A percentile compares a stretch with the other conserved stretches of the same genome.
Conservation (phyloP, 352 stramenopile species). For the Globisporangium cystogenes region DNA sequence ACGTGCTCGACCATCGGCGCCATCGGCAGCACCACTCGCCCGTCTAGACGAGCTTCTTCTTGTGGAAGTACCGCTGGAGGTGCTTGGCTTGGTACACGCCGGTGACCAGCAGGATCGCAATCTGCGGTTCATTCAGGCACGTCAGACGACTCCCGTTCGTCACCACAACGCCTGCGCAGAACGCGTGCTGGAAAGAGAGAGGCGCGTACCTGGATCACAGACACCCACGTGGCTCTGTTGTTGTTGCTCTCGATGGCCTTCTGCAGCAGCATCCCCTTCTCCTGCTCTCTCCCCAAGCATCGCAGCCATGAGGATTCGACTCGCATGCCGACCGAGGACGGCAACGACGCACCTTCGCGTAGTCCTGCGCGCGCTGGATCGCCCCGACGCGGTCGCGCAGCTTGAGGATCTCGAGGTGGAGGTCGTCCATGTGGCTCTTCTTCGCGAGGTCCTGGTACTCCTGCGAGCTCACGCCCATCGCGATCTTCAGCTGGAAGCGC, state of each 20-base stretch:
- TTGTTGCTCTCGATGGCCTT: conserved; percentile 78
- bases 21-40: neutral
- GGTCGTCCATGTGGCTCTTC: conserved; percentile 78
- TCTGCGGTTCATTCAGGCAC: too few relatives aligned
- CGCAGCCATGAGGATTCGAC: too few relatives aligned
- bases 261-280: conserved; percentile 69
- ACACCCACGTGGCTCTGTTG: conserved; percentile 72
- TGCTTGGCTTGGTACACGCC: conserved; percentile 78
- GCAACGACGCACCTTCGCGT: conserved; percentile 66
- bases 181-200: too few relatives aligned
- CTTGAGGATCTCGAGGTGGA: conserved; percentile 78
- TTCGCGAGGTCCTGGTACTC: conserved; percentile 83
- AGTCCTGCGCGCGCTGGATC: conserved; percentile 84
- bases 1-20: too few relatives aligned
- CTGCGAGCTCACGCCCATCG: conserved; percentile 61
- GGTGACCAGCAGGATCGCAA: conserved; percentile 56
- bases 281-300: conserved; percentile 17
- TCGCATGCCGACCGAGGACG: too few relatives aligned
- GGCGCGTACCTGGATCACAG: conserved; percentile 52
- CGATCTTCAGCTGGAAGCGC: conserved; percentile 64
- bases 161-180: too few relatives aligned
- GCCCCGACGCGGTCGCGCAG: conserved; percentile 68
- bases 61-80: conserved; percentile 76
- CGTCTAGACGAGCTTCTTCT: conserved; percentile 80
- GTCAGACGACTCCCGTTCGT: neutral